A percentile compares a stretch with the other conserved stretches of the same genome.
phyloP scores from a whole-genome alignment of 2,329 filamentous ascomycete genomes.

The Hypoxylon sp. region DNA sequence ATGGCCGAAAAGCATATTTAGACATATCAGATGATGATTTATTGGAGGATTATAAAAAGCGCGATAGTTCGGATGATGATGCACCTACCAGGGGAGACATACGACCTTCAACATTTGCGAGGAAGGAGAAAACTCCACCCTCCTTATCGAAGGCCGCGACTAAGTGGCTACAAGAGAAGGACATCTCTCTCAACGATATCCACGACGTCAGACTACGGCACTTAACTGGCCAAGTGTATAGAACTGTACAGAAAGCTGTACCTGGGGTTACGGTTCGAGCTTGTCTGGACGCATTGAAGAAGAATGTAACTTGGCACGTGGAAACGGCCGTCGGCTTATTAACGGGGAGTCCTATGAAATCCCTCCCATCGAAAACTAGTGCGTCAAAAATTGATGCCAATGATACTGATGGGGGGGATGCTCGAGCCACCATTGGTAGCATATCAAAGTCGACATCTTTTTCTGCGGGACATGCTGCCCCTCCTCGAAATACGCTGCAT shows the following conservation, averaged over 20 bases:
- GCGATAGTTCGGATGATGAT: constrained; percentile 54
- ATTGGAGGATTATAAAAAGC: constrained; percentile 53
- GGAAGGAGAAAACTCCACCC: constrained; percentile 37
- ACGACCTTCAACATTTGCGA: constrained; percentile 54
- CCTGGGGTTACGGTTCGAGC: constrained; percentile 50
- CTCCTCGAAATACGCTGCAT: constrained; percentile 29
- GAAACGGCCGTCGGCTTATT: constrained; percentile 49
- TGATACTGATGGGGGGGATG: constrained; percentile 3
- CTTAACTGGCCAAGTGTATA: constrained; percentile 52
- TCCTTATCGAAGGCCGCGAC: constrained; percentile 33
- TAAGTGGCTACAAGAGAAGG: constrained; percentile 37
- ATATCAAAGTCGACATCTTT: constrained; percentile 2
- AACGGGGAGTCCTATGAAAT: constrained; percentile 34
- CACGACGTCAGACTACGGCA: constrained; percentile 52
- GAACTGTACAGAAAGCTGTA: constrained; percentile 49
- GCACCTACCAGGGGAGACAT: constrained; percentile 54
- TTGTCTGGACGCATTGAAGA: constrained; percentile 52
- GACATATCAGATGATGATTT: constrained; percentile 56
- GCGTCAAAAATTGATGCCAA: not conserved
- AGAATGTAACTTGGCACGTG: constrained; percentile 49
- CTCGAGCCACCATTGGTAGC: not conserved
- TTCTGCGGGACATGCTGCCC: constrained; percentile 5
- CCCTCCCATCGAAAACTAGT: constrained; percentile 22
- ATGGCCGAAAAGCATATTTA: constrained; percentile 52
- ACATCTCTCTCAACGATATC: constrained; percentile 52